Evolutionary conservation across 768 basidiomycete genomes (phyloP), one percentile per base, ranked within the genome.

Genomic region (Trametes maxima): DNA sequence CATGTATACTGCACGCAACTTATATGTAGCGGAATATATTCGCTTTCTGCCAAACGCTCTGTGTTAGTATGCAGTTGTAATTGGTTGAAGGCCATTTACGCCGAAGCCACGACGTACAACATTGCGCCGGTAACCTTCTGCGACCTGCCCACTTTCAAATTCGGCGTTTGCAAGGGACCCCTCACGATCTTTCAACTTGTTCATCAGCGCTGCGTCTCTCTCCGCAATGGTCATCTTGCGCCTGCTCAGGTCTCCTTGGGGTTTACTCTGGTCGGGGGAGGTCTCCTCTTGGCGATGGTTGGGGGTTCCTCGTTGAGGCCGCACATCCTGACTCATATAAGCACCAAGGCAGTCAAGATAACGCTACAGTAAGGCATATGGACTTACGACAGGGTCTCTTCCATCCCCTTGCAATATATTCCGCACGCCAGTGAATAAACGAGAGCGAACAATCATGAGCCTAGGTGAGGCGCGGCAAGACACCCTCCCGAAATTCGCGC

Each of bases 11-110:
- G 12, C 24, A 44, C 28, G n/a, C 14, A 14, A 6, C 2, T 62
- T 28, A 67, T 8, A 67, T 65, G 25, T 65, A 65, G 3, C 67
- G 65, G 55, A 66, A 66, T 11, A 68, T 66, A 52, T 68, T 64
- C 11, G 65, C 65, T 62, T 68, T 66, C 67, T 66, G 37, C 6
- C 12, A 16, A n/a, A 12, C 17, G n/a, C 25, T 21, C 8, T 45
- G 24, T 37, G 42, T 28, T n/a, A 17, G 16, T 37, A n/a, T 12
- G 28, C 47, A 17, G 5, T 42, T 49, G 25, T 11, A 21, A 7
- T 4, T 25, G 46, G 6, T 17, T 19, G 6, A 5, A 14, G 16
- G 28, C 50, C 19, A 25, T 5, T 16, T 5, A 28, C 22, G 24
- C 12, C 28, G 19, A 19, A 42, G 16, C 12, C 28, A 22, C 4